Evolutionary conservation across 2,329 filamentous ascomycete species (phyloP), one percentile per base, ranked within the genome.

Genomic region (Aureobasidium musti): DNA sequence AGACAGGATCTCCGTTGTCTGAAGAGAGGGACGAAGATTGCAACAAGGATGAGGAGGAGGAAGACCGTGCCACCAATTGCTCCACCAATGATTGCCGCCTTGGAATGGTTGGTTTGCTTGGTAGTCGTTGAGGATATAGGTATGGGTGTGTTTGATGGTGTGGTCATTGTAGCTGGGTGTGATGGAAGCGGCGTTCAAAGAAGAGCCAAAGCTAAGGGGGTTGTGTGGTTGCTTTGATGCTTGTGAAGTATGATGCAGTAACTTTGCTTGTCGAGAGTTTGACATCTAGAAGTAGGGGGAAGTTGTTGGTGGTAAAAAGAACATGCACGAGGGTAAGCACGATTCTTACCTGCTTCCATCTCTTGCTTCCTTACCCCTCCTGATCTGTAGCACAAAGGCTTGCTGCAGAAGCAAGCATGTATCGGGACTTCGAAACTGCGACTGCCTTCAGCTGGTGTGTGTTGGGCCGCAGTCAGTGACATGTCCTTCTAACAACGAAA

Each of bases 331-430:
- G 54, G 54, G 33, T 37, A 26, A 56, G 21, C 53, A 41, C 13
- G n/a, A 56, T 37, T 41, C 53, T 10, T 39, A 39, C n/a, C 14
- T 41, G n/a, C n/a, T n/a, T n/a, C 14, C 8, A 10, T 5, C 30
- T 56, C 35, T 39, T 19, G 21, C 13, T 7, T 13, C 14, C 53
- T 41, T 56, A 26, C 54, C 54, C 54, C 39, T 59, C 54, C 54
- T 45, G 54, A 52, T 59, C 10, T 59, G 54, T 59, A 30, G 39
- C 54, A 59, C 54, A 43, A 45, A 37, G 35, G 33, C 30, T 54
- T 39, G 54, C 50, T 35, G 33, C 54, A 26, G 39, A 59, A 43
- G 7, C 17, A 43, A 45, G 17, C 39, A 59, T 45, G 17, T 45
- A 59, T 45, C 43, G 37, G 26, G 26, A 59, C 2, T n/a, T 33